Conservation (phyloP, 2,329 filamentous ascomycete species). For the Claviceps paspali region DNA sequence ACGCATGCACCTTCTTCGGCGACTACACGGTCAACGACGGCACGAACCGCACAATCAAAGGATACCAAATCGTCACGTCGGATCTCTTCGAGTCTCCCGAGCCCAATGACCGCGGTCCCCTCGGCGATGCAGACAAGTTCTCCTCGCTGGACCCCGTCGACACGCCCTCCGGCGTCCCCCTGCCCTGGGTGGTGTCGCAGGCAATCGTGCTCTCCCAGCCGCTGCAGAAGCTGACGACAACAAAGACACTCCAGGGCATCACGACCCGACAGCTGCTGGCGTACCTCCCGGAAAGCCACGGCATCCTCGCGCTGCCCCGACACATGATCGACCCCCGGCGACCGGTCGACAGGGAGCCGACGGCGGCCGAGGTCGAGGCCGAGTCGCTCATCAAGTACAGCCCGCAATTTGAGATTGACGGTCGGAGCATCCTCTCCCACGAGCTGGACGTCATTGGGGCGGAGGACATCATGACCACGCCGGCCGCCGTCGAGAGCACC, state of each 20-base stretch:
- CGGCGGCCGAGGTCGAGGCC: constrained; percentile 54
- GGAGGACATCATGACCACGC: constrained; percentile 54
- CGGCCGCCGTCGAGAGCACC: constrained; percentile 80
- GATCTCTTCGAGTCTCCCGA: constrained; percentile 81
- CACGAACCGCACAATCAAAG: constrained; percentile 47
- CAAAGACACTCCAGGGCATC: constrained; percentile 84
- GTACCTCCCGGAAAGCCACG: constrained; percentile 55
- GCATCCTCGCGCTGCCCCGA: constrained; percentile 67
- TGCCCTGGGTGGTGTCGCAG: constrained; percentile 66
- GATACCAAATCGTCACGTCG: constrained; percentile 71
- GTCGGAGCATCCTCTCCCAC: constrained; percentile 67
- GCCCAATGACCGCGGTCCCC: constrained; percentile 70
- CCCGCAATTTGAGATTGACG: constrained; percentile 69
- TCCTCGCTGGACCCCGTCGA: constrained; percentile 60
- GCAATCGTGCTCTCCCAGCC: constrained; percentile 66
- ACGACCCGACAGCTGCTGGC: constrained; percentile 69
- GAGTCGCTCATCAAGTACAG: constrained; percentile 69
- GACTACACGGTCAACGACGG: constrained; percentile 42
- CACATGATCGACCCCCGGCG: constrained; percentile 71
- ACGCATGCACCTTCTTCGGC: constrained; percentile 66
- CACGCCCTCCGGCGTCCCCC: constrained; percentile 34
- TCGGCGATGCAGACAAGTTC: constrained; percentile 54
- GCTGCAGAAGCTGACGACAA: constrained; percentile 68
- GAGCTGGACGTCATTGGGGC: constrained; percentile 68
- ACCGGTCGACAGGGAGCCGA: constrained; percentile 72